Percentiles rank a stretch among this genome's conserved stretches.
phyloP scores from a whole-genome alignment of 805 yeast genomes.

The Candida pseudofarinosa region DNA sequence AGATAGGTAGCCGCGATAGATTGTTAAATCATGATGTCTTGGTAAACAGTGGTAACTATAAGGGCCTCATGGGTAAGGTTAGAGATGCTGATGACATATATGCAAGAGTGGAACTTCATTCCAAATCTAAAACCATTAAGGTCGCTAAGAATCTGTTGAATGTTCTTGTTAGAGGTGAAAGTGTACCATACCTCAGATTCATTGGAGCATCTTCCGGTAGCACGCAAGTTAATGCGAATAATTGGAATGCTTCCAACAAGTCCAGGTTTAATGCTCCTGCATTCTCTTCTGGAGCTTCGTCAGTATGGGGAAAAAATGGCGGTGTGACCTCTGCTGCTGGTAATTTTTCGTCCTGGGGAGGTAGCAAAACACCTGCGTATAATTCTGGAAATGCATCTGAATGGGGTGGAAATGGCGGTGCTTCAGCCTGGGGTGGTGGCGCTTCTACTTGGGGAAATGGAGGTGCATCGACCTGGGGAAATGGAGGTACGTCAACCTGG shows the following conservation, averaged over 20 bases:
- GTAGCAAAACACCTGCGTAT: constrained; percentile 28
- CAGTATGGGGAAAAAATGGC: constrained; percentile 44
- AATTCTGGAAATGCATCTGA: constrained; percentile 16
- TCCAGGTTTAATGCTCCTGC: constrained; percentile 23
- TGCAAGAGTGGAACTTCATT: constrained; percentile 91
- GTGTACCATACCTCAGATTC: constrained; percentile 76
- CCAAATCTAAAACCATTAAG: constrained; percentile 83
- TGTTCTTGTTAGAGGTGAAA: constrained; percentile 64
- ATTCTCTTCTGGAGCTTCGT: constrained; percentile 42
- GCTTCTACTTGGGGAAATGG: constrained; percentile 20
- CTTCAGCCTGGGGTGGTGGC: background rate
- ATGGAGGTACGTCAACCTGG: constrained; percentile 23
- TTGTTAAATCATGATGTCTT: constrained; percentile 81
- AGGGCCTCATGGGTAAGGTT: constrained; percentile 90
- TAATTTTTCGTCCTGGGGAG: constrained; percentile 39
- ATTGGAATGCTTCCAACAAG: constrained; percentile 8
- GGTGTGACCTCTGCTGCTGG: constrained; percentile 22
- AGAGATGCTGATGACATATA: constrained; percentile 88
- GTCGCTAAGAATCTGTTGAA: constrained; percentile 76
- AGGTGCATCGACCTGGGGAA: constrained; percentile 49
- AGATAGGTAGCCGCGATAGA: constrained; percentile 71
- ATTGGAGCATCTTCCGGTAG: constrained; percentile 43
- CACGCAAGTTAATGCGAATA: constrained; percentile 8
- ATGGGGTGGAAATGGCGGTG: constrained; percentile 34
- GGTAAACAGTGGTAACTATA: constrained; percentile 86